Base-by-base conservation (phyloP, 1,284 basidiomycete genomes). In the Rhodotorula mucilaginosa region DNA sequence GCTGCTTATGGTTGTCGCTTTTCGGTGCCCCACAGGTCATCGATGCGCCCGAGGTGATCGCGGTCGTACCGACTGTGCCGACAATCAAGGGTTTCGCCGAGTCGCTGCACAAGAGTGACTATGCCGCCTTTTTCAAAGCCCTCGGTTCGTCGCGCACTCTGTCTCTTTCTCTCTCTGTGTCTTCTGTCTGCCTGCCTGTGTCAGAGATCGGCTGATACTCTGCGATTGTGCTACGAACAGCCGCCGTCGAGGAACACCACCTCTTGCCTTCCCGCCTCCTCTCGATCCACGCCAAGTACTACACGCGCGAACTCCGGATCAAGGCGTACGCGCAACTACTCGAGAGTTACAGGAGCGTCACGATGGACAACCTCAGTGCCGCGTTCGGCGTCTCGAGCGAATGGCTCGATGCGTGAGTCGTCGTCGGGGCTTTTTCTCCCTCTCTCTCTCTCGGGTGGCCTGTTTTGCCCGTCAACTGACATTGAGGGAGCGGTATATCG, bases 251-350 rank as follows among this genome's bases (percentile, higher is more conserved):
- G 82, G 89, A 94, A 83, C 87, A 87, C 0, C 88, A 92, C 80
- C 88, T 98, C 70, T 83, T 95, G 29, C 90, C 93, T 16, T 96
- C 92, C 23, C 90, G 92, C 39, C 83, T 94, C 59, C 87, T 98
- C 58, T 86, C 89, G 10, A 90, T 90, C 0, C 97, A 99, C 80
- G 87, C 93, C 1, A 87, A 92, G 5, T 97, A 86, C 84, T 98
- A 97, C 81, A 87, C 96, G 29, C 89, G 95, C 64, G 97, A 98
- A 82, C 95, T 98, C 91, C 89, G 96, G 58, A 95, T 99, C 78
- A 89, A 93, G 59, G 94, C 95, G 4, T 99, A 98, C 83, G 84
- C 87, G 49, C 96, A 98, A 80, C 85, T 98, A 4, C 85, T 99
- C 23, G 94, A 98, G 81, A 90, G 88, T 23, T 99, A 99, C 82